A percentile compares a stretch with the other conserved stretches of the same genome.
These are phyloP conservation scores for Talaromyces sp. DNA, from an alignment of 2,329 filamentous ascomycete genomes.

Conservation along the genomic window DNA sequence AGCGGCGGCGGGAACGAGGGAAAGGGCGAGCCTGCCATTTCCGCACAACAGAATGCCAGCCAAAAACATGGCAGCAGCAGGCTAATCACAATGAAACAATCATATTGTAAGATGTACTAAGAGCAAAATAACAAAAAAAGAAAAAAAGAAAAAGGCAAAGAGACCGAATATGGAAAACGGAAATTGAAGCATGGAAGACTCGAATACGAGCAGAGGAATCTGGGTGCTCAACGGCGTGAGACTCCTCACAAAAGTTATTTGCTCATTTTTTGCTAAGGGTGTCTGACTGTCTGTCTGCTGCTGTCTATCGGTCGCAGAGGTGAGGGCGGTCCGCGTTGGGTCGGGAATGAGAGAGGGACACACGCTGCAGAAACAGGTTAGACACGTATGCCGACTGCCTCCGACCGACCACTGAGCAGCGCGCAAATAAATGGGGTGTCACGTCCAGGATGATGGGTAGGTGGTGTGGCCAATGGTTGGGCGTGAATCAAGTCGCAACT, in stretches of 20 bases:
- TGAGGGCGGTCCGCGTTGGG: not conserved
- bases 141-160: not conserved
- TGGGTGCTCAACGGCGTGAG: not conserved
- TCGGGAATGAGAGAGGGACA: not conserved
- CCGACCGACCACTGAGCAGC: not conserved
- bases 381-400: not conserved
- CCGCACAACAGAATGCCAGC: not conserved
- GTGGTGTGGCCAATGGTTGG: not conserved
- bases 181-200: constrained; percentile 1
- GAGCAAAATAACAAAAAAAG: not conserved
- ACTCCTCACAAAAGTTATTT: constrained; percentile 6
- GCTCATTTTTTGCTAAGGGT: not conserved
- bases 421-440: not conserved
- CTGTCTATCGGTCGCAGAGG: not conserved
- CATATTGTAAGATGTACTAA: not conserved
- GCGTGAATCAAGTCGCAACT: not conserved
- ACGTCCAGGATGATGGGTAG: not conserved
- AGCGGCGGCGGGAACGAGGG: not conserved
- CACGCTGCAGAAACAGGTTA: not conserved
- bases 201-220: not conserved
- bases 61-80: not conserved
- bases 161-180: not conserved
- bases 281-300: too few relatives aligned
- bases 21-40: not conserved
- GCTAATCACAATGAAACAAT: not conserved